Base-by-base conservation (phyloP, 257 asterid species). In the Fraxinus cuspidata region DNA sequence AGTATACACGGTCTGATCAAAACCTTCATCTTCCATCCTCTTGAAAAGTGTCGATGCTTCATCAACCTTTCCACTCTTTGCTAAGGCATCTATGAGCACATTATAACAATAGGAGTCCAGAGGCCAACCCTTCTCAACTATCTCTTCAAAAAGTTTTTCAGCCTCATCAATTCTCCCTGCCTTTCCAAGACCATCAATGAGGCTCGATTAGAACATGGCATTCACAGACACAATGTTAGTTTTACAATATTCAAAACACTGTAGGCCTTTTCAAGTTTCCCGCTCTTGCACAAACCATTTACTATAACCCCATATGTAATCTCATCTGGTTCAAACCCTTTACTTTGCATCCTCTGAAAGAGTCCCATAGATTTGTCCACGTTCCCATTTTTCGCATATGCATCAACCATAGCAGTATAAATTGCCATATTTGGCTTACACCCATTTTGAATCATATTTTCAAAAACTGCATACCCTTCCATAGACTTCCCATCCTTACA, bases 181-280 rank as follows among this genome's bases (percentile, higher is more conserved):
- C 85, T 92, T 96, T 13, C 99, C 99, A 58, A 96, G 91, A 74
- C 97, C 96, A 81, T 90, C 94, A 69, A 96, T 93, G 78, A 96
- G 92, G 86, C 95, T 93, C 10, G 97, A 93, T 71, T 92, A 96
- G 69, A 93, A 49, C 51, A 89, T 85, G 27, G 87, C 89, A 65
- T 90, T 96, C 15, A 88, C 65, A 21, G 86, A 40, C 72, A 93
- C 85, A 38, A 80, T 64, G 19, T 85, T 87, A 34, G 32, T 76
- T 73, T 76, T 86, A 77, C 97, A 93, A 71, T 92, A 92, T 11
- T 93, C 94, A 42, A 89, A 86, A 97, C 97, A 90, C 74, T 86
- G 90, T 56, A 90, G 15, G 16, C 98, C 80, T 90, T 96, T 77
- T 88, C 97, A 74, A 93, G 79, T 76, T 90, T 90, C 79, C 92